Base-by-base conservation (phyloP, 345 rosid species). In the Syzygium grande region DNA sequence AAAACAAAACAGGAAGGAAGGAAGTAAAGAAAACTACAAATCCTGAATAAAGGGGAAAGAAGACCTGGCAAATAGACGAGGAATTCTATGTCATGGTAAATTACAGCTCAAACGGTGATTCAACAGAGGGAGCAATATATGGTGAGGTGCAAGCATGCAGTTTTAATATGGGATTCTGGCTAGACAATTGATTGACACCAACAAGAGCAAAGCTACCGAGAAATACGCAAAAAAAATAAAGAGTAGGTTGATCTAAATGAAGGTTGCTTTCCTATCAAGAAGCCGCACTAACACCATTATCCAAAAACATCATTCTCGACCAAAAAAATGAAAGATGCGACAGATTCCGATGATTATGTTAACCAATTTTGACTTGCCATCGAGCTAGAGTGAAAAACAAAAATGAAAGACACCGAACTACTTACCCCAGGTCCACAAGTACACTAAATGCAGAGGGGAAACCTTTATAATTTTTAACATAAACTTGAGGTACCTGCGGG, bases 401-500 rank as follows among this genome's bases (percentile, higher is more conserved):
- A 73, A 73, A 34, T 38, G 83, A 73, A 73, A 73, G 46, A 38
- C 83, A 19, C 27, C 12, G 41, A 34, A 38, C 83, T 19, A 38
- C 49, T 73, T 19, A 38, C 34, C 73, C 14, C 14, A 73, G 80
- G 49, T 73, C 83, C 83, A 73, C 49, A 19, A 73, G 27, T 73
- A 73, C 83, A 73, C 83, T 38, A 34, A 68, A 68, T 68, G 79
- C 79, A 68, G 79, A 17, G 34, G 43, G 79, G 79, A 30, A 68
- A 38, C 13, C 80, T 41, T 38, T 19, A 41, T 73, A 38, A 38
- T 73, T 73, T 17, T 73, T 73, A 38, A 52, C 14, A 52, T 52
- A 73, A 34, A 22, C 80, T 73, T 43, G n/a, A 86, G 86, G 41
- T 89, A 96, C 99, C 98, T 95, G 93, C 99, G 98, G 51, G 98